These are phyloP conservation scores for Clonostachys chloroleuca DNA, from an alignment of 2,329 filamentous ascomycete genomes.

Conservation along the genomic window DNA sequence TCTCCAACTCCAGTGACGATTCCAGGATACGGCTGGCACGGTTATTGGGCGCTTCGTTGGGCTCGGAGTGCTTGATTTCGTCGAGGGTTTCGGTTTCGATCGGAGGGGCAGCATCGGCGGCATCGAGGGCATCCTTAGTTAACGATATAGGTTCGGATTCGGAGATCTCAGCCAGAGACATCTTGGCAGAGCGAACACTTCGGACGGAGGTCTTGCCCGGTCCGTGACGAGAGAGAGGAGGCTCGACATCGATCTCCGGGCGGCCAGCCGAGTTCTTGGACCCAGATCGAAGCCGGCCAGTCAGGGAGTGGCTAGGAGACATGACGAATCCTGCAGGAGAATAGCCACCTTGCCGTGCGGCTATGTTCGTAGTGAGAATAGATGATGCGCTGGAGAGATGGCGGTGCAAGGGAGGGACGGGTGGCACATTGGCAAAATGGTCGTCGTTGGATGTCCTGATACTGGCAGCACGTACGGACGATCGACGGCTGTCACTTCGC, in stretches of 20 bases:
- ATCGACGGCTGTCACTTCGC: conserved; percentile 62
- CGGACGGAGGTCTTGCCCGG: conserved; percentile 49
- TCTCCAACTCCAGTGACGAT: no score
- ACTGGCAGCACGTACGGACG: conserved; percentile 53
- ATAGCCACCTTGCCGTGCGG: conserved; percentile 65
- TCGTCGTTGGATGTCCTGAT: conserved; percentile 26
- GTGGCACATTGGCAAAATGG: conserved; percentile 9
- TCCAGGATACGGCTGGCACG: conserved; percentile 12
- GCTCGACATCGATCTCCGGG: conserved; percentile 33
- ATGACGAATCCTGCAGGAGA: conserved; percentile 65
- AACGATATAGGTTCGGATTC: conserved; percentile 50
- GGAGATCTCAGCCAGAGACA: conserved; percentile 51
- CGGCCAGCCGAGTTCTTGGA: conserved; percentile 42
- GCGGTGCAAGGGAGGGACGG: conserved; percentile 24
- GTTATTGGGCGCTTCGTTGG: conserved; percentile 10
- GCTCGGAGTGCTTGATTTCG: conserved; percentile 26
- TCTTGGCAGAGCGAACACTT: conserved; percentile 44
- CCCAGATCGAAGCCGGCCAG: conserved; percentile 48
- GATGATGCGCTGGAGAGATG: conserved; percentile 49
- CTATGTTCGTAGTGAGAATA: conserved; percentile 66
- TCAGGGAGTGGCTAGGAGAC: conserved; percentile 61
- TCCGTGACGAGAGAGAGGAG: conserved; percentile 42
- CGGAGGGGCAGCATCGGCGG: conserved; percentile 39
- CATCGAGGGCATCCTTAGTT: conserved; percentile 47
- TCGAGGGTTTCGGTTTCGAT: conserved; percentile 30